Evolutionary conservation across 164 flowering plant species (phyloP).

Genomic region (Stephania yunnanensis): DNA sequence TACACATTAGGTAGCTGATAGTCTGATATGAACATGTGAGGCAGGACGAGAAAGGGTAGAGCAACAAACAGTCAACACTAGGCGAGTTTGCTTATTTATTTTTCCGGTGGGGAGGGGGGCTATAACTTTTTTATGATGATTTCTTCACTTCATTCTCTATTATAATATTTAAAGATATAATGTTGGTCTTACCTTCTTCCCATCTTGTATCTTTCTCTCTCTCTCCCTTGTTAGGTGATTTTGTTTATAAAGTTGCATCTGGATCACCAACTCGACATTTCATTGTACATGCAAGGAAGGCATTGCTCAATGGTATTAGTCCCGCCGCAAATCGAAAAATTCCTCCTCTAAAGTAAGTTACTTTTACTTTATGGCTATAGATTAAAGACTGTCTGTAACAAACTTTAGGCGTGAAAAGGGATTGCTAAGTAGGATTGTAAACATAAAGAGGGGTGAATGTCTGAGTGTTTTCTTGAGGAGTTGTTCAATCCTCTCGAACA

Average conservation of each 20-base stretch:
- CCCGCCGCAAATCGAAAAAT: slow-evolving; percentile 86
- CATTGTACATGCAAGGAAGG: slow-evolving; percentile 90
- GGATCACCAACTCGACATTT: slow-evolving; percentile 90
- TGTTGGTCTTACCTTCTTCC: background rate
- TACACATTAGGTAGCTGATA: too few species aligned
- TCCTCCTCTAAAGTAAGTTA: slow-evolving; percentile 83
- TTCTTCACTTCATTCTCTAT: background rate
- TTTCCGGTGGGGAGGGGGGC: too few species aligned
- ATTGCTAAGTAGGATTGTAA: too few species aligned
- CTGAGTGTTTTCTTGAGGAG: background rate
- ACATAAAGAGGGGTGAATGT: background rate
- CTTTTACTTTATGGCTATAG: background rate
- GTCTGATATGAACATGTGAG: too few species aligned
- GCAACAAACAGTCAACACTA: too few species aligned
- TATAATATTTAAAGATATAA: background rate
- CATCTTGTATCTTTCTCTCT: background rate
- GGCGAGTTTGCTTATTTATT: too few species aligned
- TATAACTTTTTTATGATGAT: background rate
- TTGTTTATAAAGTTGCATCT: slow-evolving; percentile 80
- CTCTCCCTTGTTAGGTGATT: slow-evolving; percentile 53
- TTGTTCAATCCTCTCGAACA: background rate
- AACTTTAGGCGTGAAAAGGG: too few species aligned
- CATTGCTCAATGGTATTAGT: slow-evolving; percentile 87
- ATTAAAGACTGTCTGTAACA: too few species aligned
- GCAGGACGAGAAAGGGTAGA: too few species aligned